Base-by-base conservation (phyloP, 805 yeast genomes). In the Starmerella cellae region DNA sequence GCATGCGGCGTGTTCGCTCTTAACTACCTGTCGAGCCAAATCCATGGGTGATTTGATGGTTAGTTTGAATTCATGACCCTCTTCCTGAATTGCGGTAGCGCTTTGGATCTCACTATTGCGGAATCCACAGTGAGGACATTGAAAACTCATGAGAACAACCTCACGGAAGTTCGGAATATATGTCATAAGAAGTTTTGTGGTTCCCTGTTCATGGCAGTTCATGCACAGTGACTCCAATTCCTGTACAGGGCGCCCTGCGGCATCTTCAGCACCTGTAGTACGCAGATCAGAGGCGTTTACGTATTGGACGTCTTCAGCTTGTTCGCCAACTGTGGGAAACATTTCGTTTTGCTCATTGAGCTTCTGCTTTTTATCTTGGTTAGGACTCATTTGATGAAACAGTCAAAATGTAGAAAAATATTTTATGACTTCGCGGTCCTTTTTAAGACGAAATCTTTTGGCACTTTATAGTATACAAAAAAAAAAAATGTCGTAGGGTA, bases 161-260 rank as follows among this genome's bases (percentile, higher is more conserved):
- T 91, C 96, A 50, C 87, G 69, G 65, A 91, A 91, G 55, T 68
- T 84, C 17, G 99, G 99, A 54, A 91, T 91, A 41, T 76, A 70
- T 13, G 99, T 91, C 55, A 91, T 67, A 34, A 91, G 67, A 60
- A 91, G 61, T 51, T 93, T 67, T 4, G 98, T 91, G 41, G 68
- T 68, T 45, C 99, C 99, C 44, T 75, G 71, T 51, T 88, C 67
- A 49, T 78, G 82, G 63, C 99, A 91, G 67, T 82, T 83, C 95
- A 91, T 87, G 67, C 99, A 91, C 31, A 91, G 65, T 8, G 96
- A 84, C 58, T 88, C 88, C 49, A 91, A 74, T 60, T 91, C 97
- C 60, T 87, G 96, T 17, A 91, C 94, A 2, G 95, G 94, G 53
- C 84, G 91, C 4, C 95, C 95, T 60, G 77, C 78, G 9, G 80